A percentile compares a stretch with the other conserved stretches of the same genome.
These are phyloP conservation scores for Termitomyces sp. DNA, from an alignment of 768 basidiomycete species.

Conservation along the genomic window DNA sequence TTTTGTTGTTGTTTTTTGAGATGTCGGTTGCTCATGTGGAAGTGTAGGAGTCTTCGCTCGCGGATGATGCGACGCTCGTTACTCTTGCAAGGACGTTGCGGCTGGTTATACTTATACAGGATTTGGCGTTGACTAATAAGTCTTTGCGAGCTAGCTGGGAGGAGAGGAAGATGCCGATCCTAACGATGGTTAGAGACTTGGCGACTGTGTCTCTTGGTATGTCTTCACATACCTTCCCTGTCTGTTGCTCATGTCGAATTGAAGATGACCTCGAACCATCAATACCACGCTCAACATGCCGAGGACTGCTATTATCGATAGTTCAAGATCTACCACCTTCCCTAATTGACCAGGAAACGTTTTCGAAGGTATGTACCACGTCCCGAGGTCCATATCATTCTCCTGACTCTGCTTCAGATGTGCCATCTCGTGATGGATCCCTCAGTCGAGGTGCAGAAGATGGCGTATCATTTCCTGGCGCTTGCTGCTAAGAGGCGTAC, in stretches of 20 bases:
- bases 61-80: constrained; percentile 57
- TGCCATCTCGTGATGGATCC: constrained; percentile 74
- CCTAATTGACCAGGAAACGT: constrained; percentile 59
- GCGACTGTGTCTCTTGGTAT: constrained; percentile 54
- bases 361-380: constrained; percentile 52
- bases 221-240: neutral
- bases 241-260: neutral
- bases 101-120: constrained; percentile 66
- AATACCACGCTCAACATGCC: constrained; percentile 62
- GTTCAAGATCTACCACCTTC: constrained; percentile 64
- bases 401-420: constrained; percentile 48
- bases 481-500: constrained; percentile 73
- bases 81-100: constrained; percentile 68
- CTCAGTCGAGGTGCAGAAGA: constrained; percentile 65
- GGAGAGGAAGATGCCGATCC: constrained; percentile 47
- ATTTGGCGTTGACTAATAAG: constrained; percentile 73
- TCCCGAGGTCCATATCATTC: neutral
- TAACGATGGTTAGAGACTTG: constrained; percentile 62
- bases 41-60: constrained; percentile 56
- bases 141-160: constrained; percentile 68
- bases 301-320: constrained; percentile 66
- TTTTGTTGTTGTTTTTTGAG: neutral
- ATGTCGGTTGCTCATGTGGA: neutral
- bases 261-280: constrained; percentile 35
- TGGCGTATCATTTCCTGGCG: constrained; percentile 72